phyloP scores from a whole-genome alignment of 2,329 filamentous ascomycete species.

The Orbilia oligospora region DNA sequence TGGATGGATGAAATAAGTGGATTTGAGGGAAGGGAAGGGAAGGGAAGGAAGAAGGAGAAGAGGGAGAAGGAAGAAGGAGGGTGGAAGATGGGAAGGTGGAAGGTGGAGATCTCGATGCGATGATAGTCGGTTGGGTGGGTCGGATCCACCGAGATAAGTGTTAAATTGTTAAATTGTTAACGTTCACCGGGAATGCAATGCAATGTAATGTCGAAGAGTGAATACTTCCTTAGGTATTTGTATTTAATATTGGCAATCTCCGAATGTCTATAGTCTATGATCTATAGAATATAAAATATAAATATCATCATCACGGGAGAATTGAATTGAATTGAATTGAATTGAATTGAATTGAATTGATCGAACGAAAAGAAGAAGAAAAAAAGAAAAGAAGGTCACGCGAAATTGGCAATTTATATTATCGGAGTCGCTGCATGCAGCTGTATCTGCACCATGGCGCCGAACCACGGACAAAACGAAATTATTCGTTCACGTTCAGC shows the following conservation, averaged over 20 bases:
- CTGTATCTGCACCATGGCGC: constrained; percentile 21
- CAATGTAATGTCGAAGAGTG: too few species aligned
- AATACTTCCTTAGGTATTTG: too few species aligned
- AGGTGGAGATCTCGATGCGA: not conserved
- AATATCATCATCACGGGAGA: not conserved
- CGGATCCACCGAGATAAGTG: not conserved
- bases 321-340: too few species aligned
- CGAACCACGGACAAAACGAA: constrained; percentile 20
- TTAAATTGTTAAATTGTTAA: too few species aligned
- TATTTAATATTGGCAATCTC: constrained; percentile 5
- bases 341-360: too few species aligned
- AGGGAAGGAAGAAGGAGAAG: not conserved
- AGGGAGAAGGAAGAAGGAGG: not conserved
- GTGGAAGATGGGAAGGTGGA: not conserved
- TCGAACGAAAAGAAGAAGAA: too few species aligned
- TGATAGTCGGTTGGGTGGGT: not conserved
- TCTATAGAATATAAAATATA: not conserved
- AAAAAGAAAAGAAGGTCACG: too few species aligned
- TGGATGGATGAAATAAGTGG: too few species aligned
- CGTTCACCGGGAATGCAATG: too few species aligned
- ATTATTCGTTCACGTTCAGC: not conserved
- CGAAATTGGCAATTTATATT: constrained; percentile 13
- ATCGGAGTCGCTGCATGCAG: not conserved
- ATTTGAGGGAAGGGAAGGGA: not conserved
- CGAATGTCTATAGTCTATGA: not conserved